Evolutionary conservation across 2,329 filamentous ascomycete species (phyloP), one percentile per base, ranked within the genome.

Genomic region (Taxawa tesnikishii): DNA sequence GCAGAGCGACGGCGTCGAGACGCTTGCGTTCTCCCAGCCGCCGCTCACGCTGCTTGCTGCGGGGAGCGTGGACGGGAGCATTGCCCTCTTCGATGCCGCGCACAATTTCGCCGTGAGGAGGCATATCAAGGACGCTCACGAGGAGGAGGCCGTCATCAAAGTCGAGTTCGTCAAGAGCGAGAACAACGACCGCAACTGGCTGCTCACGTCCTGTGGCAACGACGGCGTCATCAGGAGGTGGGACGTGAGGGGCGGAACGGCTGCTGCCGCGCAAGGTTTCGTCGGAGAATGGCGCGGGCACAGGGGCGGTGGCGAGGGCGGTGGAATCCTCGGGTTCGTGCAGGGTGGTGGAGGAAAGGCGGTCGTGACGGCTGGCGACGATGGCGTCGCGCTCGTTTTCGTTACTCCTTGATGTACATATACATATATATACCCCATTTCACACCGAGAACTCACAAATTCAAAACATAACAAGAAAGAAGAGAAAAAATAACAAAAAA

Each of bases 211-310:
- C 41, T 87, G 79, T 44, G 90, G 90, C 6, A 83, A 94, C 68
- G 90, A 98, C 49, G 88, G 90, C 12, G 84, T 87, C 0, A 74
- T 98, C 13, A 69, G 83, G 48, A 67, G 87, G 38, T 98, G 90
- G 90, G 88, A 98, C 58, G 66, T 73, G 4, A 58, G 77, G 27
- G 78, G 76, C 33, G 76, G 79, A 6, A 81, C 75, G 2, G 68
- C 70, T 1, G 72, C 71, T 1, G 74, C 73, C 2, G 73, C 68
- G 6, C 74, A 75, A 32, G 85, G 83, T 0, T 60, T 93, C 32
- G 61, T 83, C 15, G 79, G 77, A 42, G 87, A 94, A 58, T 96
- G 87, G 87, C 84, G 70, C 55, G 90, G 90, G 0, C 90, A 98
- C 54, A 56, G 83, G 45, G 77, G 87, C 17, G 75, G 83, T 50